These are phyloP conservation scores for Boletellus ananas DNA, from an alignment of 768 basidiomycete species.

Conservation along the genomic window DNA sequence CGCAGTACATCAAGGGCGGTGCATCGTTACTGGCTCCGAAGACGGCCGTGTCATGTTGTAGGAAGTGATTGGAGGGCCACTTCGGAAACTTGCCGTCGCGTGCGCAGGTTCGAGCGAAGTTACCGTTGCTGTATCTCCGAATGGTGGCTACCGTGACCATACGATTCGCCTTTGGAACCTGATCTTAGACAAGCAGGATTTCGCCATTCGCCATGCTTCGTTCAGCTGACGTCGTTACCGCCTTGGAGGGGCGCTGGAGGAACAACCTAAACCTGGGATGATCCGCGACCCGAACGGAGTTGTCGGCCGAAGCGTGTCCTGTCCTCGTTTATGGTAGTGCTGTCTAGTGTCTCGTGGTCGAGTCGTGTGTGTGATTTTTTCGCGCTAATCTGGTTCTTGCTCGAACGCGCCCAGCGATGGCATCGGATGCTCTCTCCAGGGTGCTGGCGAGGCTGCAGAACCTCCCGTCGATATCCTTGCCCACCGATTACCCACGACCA, in stretches of 20 bases:
- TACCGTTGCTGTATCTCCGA: background rate
- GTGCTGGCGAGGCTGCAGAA: constrained; percentile 68
- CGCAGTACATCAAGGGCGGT: background rate
- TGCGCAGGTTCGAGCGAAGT: background rate
- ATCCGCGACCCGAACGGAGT: no score
- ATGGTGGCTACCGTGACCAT: background rate
- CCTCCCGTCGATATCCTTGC: constrained; percentile 85
- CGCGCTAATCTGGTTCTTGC: background rate
- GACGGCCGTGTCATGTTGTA: background rate
- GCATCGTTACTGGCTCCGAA: background rate
- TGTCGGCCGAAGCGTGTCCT: no score
- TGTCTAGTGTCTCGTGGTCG: background rate
- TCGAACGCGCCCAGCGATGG: constrained; percentile 22
- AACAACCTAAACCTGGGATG: no score
- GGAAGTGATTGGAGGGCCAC: background rate
- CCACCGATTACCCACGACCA: constrained; percentile 93
- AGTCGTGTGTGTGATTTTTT: constrained; percentile 3
- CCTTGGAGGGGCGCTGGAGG: no score
- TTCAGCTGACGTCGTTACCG: no score
- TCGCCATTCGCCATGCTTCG: no score
- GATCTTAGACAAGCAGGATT: background rate
- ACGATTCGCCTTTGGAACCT: background rate
- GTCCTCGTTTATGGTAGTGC: no score
- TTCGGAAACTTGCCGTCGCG: background rate
- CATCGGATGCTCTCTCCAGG: constrained; percentile 39